These are phyloP conservation scores for Claviceps sorghi DNA, from an alignment of 2,329 filamentous ascomycete species.

Conservation along the genomic window DNA sequence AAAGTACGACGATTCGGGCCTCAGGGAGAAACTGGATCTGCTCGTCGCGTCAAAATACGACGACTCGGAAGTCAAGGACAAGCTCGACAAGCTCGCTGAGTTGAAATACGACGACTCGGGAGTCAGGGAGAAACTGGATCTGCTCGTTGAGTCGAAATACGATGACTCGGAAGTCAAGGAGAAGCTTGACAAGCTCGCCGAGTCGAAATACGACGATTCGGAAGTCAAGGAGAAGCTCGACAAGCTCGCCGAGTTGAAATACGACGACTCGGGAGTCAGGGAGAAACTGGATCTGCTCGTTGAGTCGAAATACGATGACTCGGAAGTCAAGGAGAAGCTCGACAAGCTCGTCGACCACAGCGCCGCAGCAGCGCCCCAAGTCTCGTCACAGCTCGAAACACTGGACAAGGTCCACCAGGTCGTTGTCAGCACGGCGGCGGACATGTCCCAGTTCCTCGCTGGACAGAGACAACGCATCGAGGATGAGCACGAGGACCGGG, in stretches of 20 bases:
- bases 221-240: slow-evolving; percentile 17
- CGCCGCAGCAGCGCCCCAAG: slow-evolving; percentile 46
- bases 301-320: slow-evolving; percentile 15
- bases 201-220: slow-evolving; percentile 41
- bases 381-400: slow-evolving; percentile 61
- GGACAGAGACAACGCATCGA: slow-evolving; percentile 60
- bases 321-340: slow-evolving; percentile 18
- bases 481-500: slow-evolving; percentile 64
- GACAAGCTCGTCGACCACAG: slow-evolving; percentile 45
- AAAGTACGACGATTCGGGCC: slow-evolving; percentile 28
- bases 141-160: slow-evolving; percentile 19
- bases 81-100: slow-evolving; percentile 18
- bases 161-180: slow-evolving; percentile 18
- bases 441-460: slow-evolving; percentile 70
- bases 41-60: slow-evolving; percentile 42
- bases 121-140: slow-evolving; percentile 36
- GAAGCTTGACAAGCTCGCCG: slow-evolving; percentile 19
- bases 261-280: slow-evolving; percentile 32
- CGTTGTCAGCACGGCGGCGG: slow-evolving; percentile 68
- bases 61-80: slow-evolving; percentile 18
- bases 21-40: slow-evolving; percentile 16
- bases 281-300: slow-evolving; percentile 38
- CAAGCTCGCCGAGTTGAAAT: slow-evolving; percentile 30
- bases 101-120: slow-evolving; percentile 41
- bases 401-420: slow-evolving; percentile 82